Conservation (phyloP, 2,329 filamentous ascomycete species). For the Xylaria sp. region DNA sequence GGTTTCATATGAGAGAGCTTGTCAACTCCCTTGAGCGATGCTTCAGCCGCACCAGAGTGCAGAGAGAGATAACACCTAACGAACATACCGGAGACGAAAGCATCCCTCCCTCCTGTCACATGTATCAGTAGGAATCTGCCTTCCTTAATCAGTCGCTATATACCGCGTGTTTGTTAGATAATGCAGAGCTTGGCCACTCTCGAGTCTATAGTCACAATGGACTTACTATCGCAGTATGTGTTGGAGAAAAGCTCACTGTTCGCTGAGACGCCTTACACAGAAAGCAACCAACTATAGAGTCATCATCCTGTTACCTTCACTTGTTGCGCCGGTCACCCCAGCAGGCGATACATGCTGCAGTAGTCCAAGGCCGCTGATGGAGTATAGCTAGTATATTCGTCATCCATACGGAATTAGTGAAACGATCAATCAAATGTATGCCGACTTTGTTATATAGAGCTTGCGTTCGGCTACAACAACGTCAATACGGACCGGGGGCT, state of each 20-base stretch:
- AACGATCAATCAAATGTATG: neutral
- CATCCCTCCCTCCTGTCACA: neutral
- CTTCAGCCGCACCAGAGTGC: neutral
- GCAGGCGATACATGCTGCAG: neutral
- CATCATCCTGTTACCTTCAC: neutral
- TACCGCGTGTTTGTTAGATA: neutral
- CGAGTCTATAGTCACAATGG: neutral
- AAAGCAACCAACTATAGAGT: neutral
- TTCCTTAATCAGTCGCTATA: neutral
- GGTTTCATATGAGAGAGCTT: neutral
- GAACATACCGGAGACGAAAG: neutral
- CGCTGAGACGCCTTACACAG: neutral
- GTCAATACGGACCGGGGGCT: conserved; percentile 64
- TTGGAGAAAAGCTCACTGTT: neutral
- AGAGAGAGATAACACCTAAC: neutral
- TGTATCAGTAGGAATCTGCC: neutral
- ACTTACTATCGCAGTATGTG: neutral
- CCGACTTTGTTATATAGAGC: conserved; percentile 57
- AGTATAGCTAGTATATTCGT: neutral
- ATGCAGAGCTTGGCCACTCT: neutral
- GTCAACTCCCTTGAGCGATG: neutral
- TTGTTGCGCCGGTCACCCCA: neutral
- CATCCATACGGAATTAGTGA: neutral
- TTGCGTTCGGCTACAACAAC: conserved; percentile 65
- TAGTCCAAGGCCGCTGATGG: neutral